Percentiles rank a stretch among this genome's conserved stretches.
phyloP scores from a whole-genome alignment of 1,284 basidiomycete species.

The Tylopilus sp. region DNA sequence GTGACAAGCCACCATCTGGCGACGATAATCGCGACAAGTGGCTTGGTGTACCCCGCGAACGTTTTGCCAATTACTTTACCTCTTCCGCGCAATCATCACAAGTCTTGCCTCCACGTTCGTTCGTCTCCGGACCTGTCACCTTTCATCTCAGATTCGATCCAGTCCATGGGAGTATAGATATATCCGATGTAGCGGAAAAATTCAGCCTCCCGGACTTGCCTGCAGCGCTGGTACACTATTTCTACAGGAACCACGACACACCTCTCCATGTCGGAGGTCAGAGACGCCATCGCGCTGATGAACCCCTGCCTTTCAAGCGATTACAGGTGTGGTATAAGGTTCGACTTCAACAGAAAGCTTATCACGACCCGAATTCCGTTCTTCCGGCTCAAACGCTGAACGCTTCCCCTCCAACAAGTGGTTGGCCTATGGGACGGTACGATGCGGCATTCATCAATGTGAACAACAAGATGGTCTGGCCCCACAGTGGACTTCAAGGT shows the following conservation, averaged over 20 bases:
- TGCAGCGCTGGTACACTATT: constrained; percentile 28
- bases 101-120: constrained; percentile 28
- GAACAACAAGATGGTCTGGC: constrained; percentile 29
- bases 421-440: constrained; percentile 33
- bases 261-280: constrained; percentile 19
- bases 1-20: too few relatives aligned
- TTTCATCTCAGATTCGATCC: constrained; percentile 40
- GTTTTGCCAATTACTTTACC: background rate
- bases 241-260: constrained; percentile 40
- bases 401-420: constrained; percentile 29
- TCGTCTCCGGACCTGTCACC: constrained; percentile 24
- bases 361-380: constrained; percentile 26
- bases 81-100: background rate
- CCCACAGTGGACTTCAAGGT: constrained; percentile 38
- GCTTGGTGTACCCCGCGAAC: too few relatives aligned
- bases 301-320: background rate
- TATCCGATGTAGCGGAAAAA: constrained; percentile 23
- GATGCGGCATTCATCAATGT: constrained; percentile 38
- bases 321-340: constrained; percentile 2
- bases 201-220: constrained; percentile 3
- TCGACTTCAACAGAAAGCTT: constrained; percentile 4
- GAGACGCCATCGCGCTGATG: constrained; percentile 27
- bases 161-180: constrained; percentile 17
- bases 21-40: too few relatives aligned
- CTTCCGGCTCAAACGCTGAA: constrained; percentile 38